A percentile compares a stretch with the other conserved stretches of the same genome.
phyloP scores from a whole-genome alignment of 164 flowering plant species.

The Sedum album region DNA sequence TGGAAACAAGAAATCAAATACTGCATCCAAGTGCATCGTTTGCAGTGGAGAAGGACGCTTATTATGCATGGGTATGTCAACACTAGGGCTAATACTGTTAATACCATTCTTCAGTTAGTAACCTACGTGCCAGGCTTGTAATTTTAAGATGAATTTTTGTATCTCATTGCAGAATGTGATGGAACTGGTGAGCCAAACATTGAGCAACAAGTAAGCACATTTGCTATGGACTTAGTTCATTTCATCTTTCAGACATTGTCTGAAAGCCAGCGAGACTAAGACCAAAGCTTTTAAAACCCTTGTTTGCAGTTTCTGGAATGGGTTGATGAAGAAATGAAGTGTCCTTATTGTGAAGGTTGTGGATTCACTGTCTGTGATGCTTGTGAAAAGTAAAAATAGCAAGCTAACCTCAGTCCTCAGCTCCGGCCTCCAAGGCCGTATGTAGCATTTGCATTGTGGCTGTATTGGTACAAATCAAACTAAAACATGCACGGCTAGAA shows the following conservation, averaged over 20 bases:
- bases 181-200: conserved; percentile 89
- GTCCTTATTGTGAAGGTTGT: conserved; percentile 86
- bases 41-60: conserved; percentile 36
- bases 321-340: conserved; percentile 67
- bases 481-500: too few species aligned
- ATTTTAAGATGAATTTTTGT: background rate
- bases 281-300: background rate
- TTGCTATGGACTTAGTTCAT: background rate
- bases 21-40: conserved; percentile 40
- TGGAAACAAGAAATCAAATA: conserved; percentile 15
- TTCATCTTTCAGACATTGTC: conserved; percentile 2
- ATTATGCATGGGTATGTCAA: conserved; percentile 63
- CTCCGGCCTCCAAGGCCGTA: background rate
- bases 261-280: background rate
- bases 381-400: conserved; percentile 43
- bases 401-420: background rate
- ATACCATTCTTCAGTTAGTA: background rate
- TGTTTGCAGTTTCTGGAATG: conserved; percentile 81
- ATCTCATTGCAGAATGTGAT: conserved; percentile 70
- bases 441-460: background rate
- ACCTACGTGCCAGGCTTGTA: background rate
- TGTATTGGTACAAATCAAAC: too few species aligned
- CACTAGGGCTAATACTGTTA: background rate
- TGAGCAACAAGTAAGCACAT: conserved; percentile 61
- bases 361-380: conserved; percentile 66